These are phyloP conservation scores for Leishmania tarentolae DNA, from an alignment of 208 protist species.

Conservation along the genomic window DNA sequence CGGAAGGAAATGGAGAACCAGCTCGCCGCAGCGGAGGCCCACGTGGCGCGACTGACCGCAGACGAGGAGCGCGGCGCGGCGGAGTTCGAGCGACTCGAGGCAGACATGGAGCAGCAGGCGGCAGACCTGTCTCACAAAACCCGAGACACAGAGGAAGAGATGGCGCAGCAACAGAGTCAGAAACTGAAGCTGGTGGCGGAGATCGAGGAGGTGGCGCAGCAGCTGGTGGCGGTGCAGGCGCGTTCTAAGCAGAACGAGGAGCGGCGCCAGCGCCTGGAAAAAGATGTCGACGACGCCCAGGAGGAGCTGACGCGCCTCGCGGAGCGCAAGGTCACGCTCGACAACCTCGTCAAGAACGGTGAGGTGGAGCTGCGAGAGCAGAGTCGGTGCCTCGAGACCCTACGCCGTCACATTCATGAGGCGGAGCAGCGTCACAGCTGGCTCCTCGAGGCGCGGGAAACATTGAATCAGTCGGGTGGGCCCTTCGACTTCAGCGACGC, in stretches of 20 bases:
- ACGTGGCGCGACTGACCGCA: conserved; percentile 37
- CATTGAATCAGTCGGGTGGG: conserved; percentile 48
- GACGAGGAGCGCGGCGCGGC: conserved; percentile 58
- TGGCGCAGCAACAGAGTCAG: conserved; percentile 46
- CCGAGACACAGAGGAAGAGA: conserved; percentile 64
- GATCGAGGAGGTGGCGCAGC: conserved; percentile 33
- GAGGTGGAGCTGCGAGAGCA: conserved; percentile 80
- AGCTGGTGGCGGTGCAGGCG: conserved; percentile 53
- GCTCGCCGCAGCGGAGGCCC: conserved; percentile 49
- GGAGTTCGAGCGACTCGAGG: conserved; percentile 78
- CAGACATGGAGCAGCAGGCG: conserved; percentile 71
- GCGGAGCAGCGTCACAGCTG: conserved; percentile 68
- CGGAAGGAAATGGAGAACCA: conserved; percentile 59
- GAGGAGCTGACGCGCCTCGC: conserved; percentile 66
- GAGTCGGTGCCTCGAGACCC: conserved; percentile 50
- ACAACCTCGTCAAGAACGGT: conserved; percentile 71
- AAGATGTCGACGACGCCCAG: conserved; percentile 79
- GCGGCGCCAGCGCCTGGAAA: conserved; percentile 64
- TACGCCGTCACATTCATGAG: conserved; percentile 54
- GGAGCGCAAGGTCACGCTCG: conserved; percentile 60
- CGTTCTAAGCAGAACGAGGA: conserved; percentile 42
- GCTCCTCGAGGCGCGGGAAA: conserved; percentile 45
- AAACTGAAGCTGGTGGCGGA: conserved; percentile 39
- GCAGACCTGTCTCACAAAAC: conserved; percentile 54
- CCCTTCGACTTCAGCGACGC: conserved; percentile 74